Evolutionary conservation across 176 grass and related monocot genomes (phyloP).

Genomic region (Eleusine coracana): DNA sequence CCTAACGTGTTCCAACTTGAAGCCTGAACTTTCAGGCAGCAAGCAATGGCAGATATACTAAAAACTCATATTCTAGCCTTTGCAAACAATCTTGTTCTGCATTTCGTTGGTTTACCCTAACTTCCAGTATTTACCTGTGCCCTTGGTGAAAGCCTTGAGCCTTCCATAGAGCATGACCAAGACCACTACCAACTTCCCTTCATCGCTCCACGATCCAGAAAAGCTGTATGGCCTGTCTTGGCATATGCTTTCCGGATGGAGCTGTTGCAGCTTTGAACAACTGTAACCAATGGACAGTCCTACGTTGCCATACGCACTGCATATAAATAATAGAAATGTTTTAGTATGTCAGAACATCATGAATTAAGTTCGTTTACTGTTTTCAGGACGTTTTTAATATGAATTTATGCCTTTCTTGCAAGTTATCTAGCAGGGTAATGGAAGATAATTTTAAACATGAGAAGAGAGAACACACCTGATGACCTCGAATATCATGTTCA

Average conservation of each 20-base stretch:
- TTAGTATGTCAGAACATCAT: background rate
- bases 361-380: background rate
- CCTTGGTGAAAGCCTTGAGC: slow-evolving; percentile 51
- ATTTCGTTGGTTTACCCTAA: slow-evolving; percentile 2
- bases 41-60: background rate
- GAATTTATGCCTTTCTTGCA: background rate
- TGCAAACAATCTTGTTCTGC: slow-evolving; percentile 11
- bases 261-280: slow-evolving; percentile 52
- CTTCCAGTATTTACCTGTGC: slow-evolving; percentile 54
- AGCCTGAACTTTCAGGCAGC: slow-evolving; percentile 19
- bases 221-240: slow-evolving; percentile 50
- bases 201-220: slow-evolving; percentile 53
- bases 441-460: background rate
- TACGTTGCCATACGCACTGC: slow-evolving; percentile 65
- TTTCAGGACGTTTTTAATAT: background rate
- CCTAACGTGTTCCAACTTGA: background rate
- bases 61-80: background rate
- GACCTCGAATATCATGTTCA: slow-evolving; percentile 58
- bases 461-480: slow-evolving; percentile 41
- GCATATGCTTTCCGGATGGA: slow-evolving; percentile 38
- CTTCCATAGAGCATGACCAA: slow-evolving; percentile 62
- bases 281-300: slow-evolving; percentile 65
- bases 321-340: slow-evolving; percentile 9
- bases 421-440: background rate
- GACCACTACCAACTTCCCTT: slow-evolving; percentile 58